Conservation (phyloP, 129 eudicot genomes). For the Ambrosia artemisiifolia region DNA sequence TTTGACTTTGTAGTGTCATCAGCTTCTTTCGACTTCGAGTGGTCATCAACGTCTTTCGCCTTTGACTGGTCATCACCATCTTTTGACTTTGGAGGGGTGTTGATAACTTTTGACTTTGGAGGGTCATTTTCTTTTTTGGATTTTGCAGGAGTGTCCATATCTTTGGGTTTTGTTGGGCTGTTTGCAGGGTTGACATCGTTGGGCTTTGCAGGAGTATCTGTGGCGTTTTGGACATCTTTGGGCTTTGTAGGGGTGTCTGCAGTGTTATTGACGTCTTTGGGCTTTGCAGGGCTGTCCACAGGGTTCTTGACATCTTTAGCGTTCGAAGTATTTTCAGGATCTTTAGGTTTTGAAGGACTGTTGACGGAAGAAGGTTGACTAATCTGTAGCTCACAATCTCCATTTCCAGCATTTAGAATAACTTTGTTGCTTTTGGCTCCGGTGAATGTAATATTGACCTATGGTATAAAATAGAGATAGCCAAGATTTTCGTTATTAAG, state of each 20-base stretch:
- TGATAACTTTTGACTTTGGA: slow-evolving; percentile 2
- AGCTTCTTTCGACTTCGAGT: slow-evolving; percentile 1
- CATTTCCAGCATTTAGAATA: slow-evolving; percentile 26
- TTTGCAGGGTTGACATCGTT: neutral
- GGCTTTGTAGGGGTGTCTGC: slow-evolving; percentile 7
- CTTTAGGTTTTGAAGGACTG: slow-evolving; percentile 18
- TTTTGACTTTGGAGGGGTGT: slow-evolving; percentile 7
- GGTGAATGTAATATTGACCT: slow-evolving; percentile 28
- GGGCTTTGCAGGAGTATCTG: slow-evolving; percentile 1
- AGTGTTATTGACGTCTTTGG: neutral
- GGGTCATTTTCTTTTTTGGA: slow-evolving; percentile 3
- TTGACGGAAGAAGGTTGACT: slow-evolving; percentile 7
- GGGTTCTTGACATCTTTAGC: slow-evolving; percentile 8
- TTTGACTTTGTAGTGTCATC: slow-evolving; percentile 2
- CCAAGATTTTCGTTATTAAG: neutral
- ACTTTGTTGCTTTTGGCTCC: slow-evolving; percentile 32
- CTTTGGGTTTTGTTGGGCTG: neutral
- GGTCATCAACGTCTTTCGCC: neutral
- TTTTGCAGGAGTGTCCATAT: neutral
- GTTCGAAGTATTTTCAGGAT: neutral
- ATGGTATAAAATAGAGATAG: neutral
- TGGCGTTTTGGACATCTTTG: neutral
- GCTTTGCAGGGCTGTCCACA: slow-evolving; percentile 5
- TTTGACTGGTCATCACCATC: neutral
- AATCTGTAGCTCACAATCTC: slow-evolving; percentile 30